A percentile compares a stretch with the other conserved stretches of the same genome.
Conservation (phyloP, 2,329 filamentous ascomycete genomes). For the Metarhizium guizhouense region DNA sequence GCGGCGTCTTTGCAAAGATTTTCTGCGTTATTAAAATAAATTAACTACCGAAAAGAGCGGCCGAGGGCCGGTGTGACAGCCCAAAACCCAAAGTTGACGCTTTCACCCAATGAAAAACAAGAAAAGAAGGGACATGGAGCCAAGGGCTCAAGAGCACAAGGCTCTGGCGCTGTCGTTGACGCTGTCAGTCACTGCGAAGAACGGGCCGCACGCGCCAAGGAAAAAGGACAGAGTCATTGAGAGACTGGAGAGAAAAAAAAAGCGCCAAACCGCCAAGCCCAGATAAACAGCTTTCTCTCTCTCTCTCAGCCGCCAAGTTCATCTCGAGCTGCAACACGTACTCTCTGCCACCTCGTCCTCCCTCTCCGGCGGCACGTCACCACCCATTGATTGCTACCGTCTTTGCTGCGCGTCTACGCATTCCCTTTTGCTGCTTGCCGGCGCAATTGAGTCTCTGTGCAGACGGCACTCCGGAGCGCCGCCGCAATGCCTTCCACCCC, state of each 20-base stretch:
- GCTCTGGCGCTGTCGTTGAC: no score
- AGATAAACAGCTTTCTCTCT: neutral
- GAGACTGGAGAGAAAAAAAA: neutral
- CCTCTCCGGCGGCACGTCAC: neutral
- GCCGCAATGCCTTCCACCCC: conserved; percentile 36
- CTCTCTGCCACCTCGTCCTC: neutral
- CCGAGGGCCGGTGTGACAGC: no score
- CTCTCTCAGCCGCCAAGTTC: neutral
- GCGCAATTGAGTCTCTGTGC: neutral
- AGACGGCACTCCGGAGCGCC: conserved; percentile 10
- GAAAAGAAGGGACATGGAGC: no score
- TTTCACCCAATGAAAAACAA: no score
- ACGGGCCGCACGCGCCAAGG: no score
- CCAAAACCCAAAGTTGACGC: no score
- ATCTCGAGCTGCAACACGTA: neutral
- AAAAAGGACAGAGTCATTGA: neutral
- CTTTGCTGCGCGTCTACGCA: neutral
- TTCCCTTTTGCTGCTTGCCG: neutral
- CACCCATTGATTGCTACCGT: neutral
- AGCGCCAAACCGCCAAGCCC: neutral
- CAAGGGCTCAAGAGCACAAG: no score
- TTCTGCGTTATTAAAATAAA: no score
- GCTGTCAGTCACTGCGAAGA: no score
- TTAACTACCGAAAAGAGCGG: no score
- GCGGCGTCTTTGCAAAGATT: no score